These are phyloP conservation scores for Rhynchospora pubera DNA, from an alignment of 176 grass and related monocot genomes.

Conservation along the genomic window DNA sequence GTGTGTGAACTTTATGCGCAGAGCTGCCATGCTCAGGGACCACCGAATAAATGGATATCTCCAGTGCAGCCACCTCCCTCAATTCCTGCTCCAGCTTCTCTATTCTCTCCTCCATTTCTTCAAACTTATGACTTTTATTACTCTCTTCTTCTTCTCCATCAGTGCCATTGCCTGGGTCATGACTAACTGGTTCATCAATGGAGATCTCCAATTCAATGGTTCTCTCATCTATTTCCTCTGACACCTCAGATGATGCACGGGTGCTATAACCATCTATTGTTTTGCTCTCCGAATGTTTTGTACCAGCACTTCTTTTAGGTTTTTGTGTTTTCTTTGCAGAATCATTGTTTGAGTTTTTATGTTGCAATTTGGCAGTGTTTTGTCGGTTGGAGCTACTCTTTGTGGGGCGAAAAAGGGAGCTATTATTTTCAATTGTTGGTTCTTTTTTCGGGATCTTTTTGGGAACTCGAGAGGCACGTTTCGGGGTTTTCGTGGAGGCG, in stretches of 20 bases:
- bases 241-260: slow-evolving; percentile 2
- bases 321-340: slow-evolving; percentile 7
- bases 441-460: slow-evolving; percentile 17
- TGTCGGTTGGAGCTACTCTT: slow-evolving; percentile 16
- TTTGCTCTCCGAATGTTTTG: slow-evolving; percentile 12
- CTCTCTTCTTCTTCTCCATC: slow-evolving; percentile 29
- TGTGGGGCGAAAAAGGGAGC: slow-evolving; percentile 8
- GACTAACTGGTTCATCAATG: neutral
- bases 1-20: slow-evolving; percentile 78
- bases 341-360: slow-evolving; percentile 4
- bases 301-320: neutral
- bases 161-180: neutral
- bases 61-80: slow-evolving; percentile 76
- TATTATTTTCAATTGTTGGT: neutral
- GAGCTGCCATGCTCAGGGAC: slow-evolving; percentile 75
- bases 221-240: slow-evolving; percentile 18
- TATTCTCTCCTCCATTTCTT: slow-evolving; percentile 41
- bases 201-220: slow-evolving; percentile 14
- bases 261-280: slow-evolving; percentile 6
- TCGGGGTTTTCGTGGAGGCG: neutral
- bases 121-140: slow-evolving; percentile 17
- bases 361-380: slow-evolving; percentile 18
- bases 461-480: neutral
- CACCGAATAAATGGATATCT: slow-evolving; percentile 72
- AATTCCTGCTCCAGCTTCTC: slow-evolving; percentile 64